Base-by-base conservation (phyloP, 176 grass and related monocot genomes). In the Canna indica region DNA sequence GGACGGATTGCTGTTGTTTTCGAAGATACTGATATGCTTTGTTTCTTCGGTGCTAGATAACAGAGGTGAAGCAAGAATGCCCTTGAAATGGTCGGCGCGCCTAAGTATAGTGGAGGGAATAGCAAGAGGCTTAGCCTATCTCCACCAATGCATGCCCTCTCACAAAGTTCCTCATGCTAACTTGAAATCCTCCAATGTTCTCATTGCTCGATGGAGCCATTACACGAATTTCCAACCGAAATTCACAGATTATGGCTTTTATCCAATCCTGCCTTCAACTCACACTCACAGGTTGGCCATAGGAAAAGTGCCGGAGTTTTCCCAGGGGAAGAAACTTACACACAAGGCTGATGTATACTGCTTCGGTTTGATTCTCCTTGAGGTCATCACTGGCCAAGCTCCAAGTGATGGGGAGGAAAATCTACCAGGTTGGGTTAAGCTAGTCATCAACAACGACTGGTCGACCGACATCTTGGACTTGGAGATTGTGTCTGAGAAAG, bases 401-500 rank as follows among this genome's bases (percentile, higher is more conserved):
- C 84, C 90, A 5, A 76, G 81, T 18, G 86, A 93, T 64, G 78
- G 85, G 18, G 89, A 93, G 68, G 86, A 82, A 62, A 81, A 85
- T 74, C 70, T 99, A 73, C 78, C 86, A 47, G 79, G 79, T 76
- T 99, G 94, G 94, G 84, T 91, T 61, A 81, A 82, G 16, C 64
- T 88, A 24, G 86, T 85, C n/a, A 75, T 99, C 15, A 86, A 77
- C 69, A 88, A 99, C 64, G 84, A 99, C 60, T 99, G 84, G 94
- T 90, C 94, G 28, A 93, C 86, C 3, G 94, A 99, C 68, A 85
- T 99, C 33, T 44, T 99, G 69, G 94, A 99, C 81, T 64, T 99
- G 17, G 90, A 93, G 80, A 85, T 99, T 77, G 73, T 85, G 31
- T 50, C 31, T 10, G 94, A 93, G 53, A 69, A 52, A 56, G 82